Conservation (phyloP, 768 basidiomycete genomes). For the Naganishia kalamii region DNA sequence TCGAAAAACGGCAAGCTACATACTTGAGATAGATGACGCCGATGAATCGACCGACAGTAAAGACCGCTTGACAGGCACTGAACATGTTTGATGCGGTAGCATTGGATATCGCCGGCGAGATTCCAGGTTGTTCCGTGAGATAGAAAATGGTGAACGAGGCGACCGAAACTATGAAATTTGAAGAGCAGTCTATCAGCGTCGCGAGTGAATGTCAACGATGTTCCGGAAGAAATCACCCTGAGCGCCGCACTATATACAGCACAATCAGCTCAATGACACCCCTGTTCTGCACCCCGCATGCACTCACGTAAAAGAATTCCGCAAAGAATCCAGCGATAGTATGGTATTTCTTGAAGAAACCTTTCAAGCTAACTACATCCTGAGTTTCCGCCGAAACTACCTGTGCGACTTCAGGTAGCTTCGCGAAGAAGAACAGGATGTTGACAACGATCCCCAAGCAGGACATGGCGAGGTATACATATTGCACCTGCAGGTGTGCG, state of each 20-base stretch:
- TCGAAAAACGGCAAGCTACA: too few relatives aligned
- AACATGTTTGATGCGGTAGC: constrained; percentile 33
- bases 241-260: background rate
- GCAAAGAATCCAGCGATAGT: constrained; percentile 32
- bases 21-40: constrained; percentile 27
- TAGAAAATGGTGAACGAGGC: constrained; percentile 38
- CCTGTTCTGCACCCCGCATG: background rate
- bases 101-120: constrained; percentile 20
- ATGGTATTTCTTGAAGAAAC: constrained; percentile 28
- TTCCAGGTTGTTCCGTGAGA: constrained; percentile 28
- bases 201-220: too few relatives aligned
- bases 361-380: constrained; percentile 12
- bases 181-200: background rate
- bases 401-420: constrained; percentile 39
- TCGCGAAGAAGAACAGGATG: constrained; percentile 29
- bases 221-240: background rate
- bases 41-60: constrained; percentile 36
- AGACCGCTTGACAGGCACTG: constrained; percentile 27
- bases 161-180: constrained; percentile 27
- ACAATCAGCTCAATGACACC: background rate
- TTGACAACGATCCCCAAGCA: constrained; percentile 33
- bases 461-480: constrained; percentile 39
- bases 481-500: constrained; percentile 20
- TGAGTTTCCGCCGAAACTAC: constrained; percentile 23
- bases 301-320: constrained; percentile 25